Evolutionary conservation across 1,139 yeast species (phyloP), one percentile per base, ranked within the genome.

Genomic region (Taphrina populina): DNA sequence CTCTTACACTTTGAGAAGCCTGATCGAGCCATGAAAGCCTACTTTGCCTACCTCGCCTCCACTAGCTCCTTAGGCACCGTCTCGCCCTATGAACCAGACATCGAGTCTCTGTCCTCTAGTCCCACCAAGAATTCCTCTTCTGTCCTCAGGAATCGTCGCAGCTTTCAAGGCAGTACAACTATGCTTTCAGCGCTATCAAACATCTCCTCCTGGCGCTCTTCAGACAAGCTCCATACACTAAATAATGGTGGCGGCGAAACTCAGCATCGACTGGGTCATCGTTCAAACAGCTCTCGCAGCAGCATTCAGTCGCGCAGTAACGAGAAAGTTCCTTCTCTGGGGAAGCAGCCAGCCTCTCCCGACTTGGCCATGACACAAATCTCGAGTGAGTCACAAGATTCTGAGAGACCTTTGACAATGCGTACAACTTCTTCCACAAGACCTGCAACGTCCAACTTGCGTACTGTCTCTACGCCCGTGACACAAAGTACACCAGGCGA

Each of bases 41-140:
- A 55, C 36, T 55, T 55, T 11, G 29, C 43, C 20, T 55, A 55
- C 24, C 49, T 55, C n/a, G 46, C 58, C 15, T 55, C 58, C 6
- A 41, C 41, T 19, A 27, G 30, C 17, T 55, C 58, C 17, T 34
- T 55, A 5, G 58, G 58, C 47, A 55, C 43, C 2, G 45, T 55
- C n/a, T 46, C 45, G 4, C 58, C 58, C 2, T 39, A 37, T 39
- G 54, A 49, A 20, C 15, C 30, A 3, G 39, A 23, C 2, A 39
- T 33, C 3, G 46, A 39, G n/a, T 13, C 17, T 6, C 27, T 29
- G n/a, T 33, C 40, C 11, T 33, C 52, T 20, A 39, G 29, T 7
- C 54, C 37, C 10, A 8, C 26, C 34, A 30, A 26, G 17, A 29
- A 30, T 8, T 27, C 46, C 11, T 17, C 8, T 8, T 15, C 29